Percentiles rank a stretch among this genome's conserved stretches.
phyloP scores from a whole-genome alignment of 352 stramenopile genomes.

The Thalassiosira livingstoniorum region DNA sequence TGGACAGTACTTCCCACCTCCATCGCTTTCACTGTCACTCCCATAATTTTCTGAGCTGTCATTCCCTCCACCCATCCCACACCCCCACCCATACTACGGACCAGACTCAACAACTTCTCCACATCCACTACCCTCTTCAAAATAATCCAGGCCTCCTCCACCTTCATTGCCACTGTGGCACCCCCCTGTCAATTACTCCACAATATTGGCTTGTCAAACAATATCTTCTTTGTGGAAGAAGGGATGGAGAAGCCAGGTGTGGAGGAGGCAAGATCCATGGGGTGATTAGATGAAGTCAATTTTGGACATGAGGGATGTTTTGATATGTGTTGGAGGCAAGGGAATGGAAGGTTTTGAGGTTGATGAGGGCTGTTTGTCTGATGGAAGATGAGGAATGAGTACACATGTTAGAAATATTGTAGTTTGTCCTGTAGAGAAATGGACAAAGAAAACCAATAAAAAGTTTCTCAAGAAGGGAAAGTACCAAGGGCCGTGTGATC shows the following conservation, averaged over 20 bases:
- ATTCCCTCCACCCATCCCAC: conserved; percentile 75
- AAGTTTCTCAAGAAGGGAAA: too few relatives aligned
- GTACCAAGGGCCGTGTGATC: too few relatives aligned
- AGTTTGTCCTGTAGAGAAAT: too few relatives aligned
- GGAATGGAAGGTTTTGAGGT: conserved; percentile 92
- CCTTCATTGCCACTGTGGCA: conserved; percentile 82
- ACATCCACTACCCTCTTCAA: conserved; percentile 94
- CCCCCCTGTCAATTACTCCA: conserved; percentile 91
- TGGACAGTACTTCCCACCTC: conserved; percentile 87
- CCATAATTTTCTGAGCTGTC: conserved; percentile 34
- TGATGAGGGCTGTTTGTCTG: conserved; percentile 97
- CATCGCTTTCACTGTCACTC: too few relatives aligned
- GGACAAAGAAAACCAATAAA: too few relatives aligned
- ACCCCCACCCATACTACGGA: conserved; percentile 95
- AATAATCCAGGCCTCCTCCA: conserved; percentile 85
- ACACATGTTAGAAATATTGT: too few relatives aligned
- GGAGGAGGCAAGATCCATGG: conserved; percentile 95
- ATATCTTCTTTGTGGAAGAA: conserved; percentile 95
- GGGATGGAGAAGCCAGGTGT: conserved; percentile 96
- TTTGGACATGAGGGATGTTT: conserved; percentile 91
- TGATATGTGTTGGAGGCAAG: conserved; percentile 86
- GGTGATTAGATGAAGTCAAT: conserved; percentile 90
- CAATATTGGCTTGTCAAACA: conserved; percentile 94
- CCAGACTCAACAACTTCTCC: conserved; percentile 94
- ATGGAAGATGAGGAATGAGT: conserved; percentile 88